Evolutionary conservation across 192 early-diverging fungal species (phyloP).

Genomic region (Coemansia sp.): DNA sequence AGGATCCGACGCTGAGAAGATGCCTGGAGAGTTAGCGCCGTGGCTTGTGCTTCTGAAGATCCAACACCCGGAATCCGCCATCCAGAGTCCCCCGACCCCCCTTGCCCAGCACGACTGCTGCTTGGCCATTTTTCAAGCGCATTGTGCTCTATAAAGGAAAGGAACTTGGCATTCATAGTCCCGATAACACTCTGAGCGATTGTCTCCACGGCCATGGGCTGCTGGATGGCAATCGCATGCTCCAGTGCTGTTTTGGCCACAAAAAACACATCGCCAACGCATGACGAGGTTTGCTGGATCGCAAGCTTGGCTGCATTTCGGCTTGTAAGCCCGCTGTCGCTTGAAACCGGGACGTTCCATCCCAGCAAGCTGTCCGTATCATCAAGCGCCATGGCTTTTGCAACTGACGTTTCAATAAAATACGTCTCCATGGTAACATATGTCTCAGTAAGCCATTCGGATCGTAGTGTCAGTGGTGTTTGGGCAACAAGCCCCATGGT

Average conservation of each 20-base stretch:
- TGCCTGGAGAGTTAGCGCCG: conserved; percentile 15
- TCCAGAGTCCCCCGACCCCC: background rate
- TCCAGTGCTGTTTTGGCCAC: conserved; percentile 74
- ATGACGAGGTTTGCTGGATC: conserved; percentile 41
- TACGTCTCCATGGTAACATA: conserved; percentile 40
- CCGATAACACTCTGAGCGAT: conserved; percentile 66
- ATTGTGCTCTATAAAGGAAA: conserved; percentile 23
- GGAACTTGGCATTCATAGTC: conserved; percentile 27
- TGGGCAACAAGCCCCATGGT: conserved; percentile 28
- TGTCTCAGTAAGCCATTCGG: conserved; percentile 38
- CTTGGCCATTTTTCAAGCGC: conserved; percentile 24
- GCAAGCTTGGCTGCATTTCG: background rate
- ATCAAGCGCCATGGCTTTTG: conserved; percentile 49
- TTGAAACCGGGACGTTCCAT: conserved; percentile 19
- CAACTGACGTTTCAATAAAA: conserved; percentile 30
- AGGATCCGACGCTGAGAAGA: conserved; percentile 35
- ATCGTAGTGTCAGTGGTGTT: conserved; percentile 31
- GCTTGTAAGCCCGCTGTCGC: background rate
- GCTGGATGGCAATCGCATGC: conserved; percentile 70
- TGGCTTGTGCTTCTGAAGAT: background rate
- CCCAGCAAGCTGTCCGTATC: conserved; percentile 31
- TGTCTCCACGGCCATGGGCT: conserved; percentile 65
- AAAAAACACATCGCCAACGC: conserved; percentile 94
- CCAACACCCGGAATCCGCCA: conserved; percentile 30
- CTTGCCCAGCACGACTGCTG: background rate